Conservation (phyloP, 768 basidiomycete species). For the Lyophyllum decastes region DNA sequence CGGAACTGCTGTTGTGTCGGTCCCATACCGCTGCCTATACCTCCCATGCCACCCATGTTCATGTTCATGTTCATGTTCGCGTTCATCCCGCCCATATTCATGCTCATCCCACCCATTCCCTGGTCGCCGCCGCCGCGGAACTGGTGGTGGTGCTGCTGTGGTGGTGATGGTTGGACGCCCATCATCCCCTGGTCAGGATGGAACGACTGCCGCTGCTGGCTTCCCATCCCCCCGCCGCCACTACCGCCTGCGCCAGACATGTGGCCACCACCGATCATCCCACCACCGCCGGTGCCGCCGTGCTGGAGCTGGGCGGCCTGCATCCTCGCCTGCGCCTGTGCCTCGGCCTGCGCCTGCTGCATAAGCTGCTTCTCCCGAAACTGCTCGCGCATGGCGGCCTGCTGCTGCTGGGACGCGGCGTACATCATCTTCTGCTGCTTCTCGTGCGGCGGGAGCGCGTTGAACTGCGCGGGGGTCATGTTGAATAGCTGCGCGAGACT, state of each 20-base stretch:
- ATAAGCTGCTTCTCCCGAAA: constrained; percentile 11
- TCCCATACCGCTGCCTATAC: constrained; percentile 4
- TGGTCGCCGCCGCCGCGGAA: constrained; percentile 1
- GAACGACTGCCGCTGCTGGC: not conserved
- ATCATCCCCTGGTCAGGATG: constrained; percentile 5
- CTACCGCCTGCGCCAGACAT: not conserved
- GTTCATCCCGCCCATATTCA: constrained; percentile 21
- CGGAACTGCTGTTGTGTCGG: constrained; percentile 7
- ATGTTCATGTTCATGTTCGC: constrained; percentile 20
- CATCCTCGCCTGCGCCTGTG: constrained; percentile 4
- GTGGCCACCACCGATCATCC: constrained; percentile 1
- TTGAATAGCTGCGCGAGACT: not conserved
- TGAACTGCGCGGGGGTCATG: constrained; percentile 14
- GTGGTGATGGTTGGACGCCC: not conserved
- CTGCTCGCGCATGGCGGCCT: constrained; percentile 17
- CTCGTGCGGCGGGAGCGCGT: constrained; percentile 15
- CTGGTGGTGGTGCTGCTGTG: constrained; percentile 4
- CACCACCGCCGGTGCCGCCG: too few relatives aligned
- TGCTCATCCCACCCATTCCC: constrained; percentile 24
- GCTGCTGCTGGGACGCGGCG: constrained; percentile 14
- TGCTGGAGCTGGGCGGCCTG: not conserved
- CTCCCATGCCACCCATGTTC: constrained; percentile 21
- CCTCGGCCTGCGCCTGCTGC: constrained; percentile 4
- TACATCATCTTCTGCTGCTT: constrained; percentile 23
- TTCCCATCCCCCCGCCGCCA: not conserved